Conservation (phyloP, 257 asterid genomes). For the Apocynum venetum region DNA sequence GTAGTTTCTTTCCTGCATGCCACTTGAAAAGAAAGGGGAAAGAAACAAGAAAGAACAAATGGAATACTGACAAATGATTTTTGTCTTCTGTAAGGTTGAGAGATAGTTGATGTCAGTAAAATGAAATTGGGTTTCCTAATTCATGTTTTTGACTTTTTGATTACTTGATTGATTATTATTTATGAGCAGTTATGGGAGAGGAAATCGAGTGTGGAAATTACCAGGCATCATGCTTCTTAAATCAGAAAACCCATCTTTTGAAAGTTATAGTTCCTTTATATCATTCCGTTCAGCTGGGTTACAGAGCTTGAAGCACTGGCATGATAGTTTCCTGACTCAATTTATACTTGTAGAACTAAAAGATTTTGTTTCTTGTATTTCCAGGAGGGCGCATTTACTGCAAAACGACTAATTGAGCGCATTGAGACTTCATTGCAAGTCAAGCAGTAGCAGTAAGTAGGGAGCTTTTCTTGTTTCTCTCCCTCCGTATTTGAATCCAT, state of each 20-base stretch:
- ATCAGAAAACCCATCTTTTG: background rate
- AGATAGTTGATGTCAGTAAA: background rate
- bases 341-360: background rate
- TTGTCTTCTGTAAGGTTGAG: background rate
- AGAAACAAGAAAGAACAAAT: background rate
- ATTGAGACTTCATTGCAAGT: slow-evolving; percentile 67
- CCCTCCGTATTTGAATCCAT: background rate
- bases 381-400: slow-evolving; percentile 87
- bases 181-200: background rate
- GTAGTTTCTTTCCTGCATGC: too few species aligned
- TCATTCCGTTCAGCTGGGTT: background rate
- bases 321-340: background rate
- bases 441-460: slow-evolving; percentile 42
- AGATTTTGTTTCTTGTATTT: slow-evolving; percentile 11
- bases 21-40: background rate
- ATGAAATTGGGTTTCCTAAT: background rate
- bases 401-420: slow-evolving; percentile 61
- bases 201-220: background rate
- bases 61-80: background rate
- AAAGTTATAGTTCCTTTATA: background rate
- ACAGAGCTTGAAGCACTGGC: background rate
- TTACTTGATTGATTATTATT: background rate
- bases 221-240: background rate
- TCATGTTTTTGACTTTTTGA: background rate
- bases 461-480: background rate